These are phyloP conservation scores for Pythium aristosporum DNA, from an alignment of 352 stramenopile genomes.

Conservation along the genomic window DNA sequence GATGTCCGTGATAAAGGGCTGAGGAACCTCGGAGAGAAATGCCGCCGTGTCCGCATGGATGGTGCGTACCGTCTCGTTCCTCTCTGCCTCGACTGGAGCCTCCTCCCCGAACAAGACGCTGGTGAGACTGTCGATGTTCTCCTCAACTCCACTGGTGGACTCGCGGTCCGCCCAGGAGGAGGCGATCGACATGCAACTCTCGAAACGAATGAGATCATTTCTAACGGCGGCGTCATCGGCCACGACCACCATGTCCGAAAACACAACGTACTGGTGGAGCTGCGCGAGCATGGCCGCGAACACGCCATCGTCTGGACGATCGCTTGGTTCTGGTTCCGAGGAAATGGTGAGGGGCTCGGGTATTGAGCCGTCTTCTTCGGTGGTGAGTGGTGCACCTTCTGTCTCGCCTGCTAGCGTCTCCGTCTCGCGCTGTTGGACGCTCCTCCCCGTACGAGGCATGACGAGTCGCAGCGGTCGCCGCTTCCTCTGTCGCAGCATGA, in stretches of 20 bases:
- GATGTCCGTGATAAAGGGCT: no score
- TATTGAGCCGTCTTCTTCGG: neutral
- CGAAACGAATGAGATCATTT: slow-evolving; percentile 20
- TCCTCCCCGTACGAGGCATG: neutral
- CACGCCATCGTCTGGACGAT: neutral
- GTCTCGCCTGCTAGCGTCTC: neutral
- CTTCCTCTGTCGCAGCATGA: slow-evolving; percentile 1
- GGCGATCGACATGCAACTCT: neutral
- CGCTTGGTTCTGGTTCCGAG: neutral
- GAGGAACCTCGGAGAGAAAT: neutral
- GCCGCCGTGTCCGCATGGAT: neutral
- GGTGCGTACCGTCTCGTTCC: no score
- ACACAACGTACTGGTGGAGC: slow-evolving; percentile 14
- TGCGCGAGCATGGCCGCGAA: slow-evolving; percentile 9
- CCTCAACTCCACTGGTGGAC: neutral
- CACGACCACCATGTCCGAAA: neutral
- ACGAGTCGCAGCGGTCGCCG: neutral
- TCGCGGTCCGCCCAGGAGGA: neutral
- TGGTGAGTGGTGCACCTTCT: neutral
- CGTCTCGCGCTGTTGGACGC: neutral
- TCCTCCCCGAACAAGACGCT: neutral
- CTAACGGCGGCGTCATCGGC: neutral
- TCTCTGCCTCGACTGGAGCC: neutral
- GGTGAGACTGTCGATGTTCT: neutral
- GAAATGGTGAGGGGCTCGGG: neutral